Evolutionary conservation across 768 basidiomycete species (phyloP).

Genomic region (Cyclocybe cylindracea): DNA sequence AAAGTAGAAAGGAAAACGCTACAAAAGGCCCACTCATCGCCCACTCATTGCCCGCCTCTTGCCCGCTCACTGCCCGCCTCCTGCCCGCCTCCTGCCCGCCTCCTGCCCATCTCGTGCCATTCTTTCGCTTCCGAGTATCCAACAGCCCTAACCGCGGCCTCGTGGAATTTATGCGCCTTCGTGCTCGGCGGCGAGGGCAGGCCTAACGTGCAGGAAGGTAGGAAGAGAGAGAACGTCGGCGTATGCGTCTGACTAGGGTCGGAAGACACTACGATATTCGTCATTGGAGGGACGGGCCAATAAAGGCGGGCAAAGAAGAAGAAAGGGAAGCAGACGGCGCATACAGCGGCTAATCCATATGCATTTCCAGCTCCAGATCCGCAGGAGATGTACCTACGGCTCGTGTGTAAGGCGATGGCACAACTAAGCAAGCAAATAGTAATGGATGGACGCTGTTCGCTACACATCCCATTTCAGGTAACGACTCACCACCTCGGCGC

Average conservation of each 20-base stretch:
- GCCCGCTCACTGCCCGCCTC: no score
- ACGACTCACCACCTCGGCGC: no score
- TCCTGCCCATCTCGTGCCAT: no score
- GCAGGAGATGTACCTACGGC: slow-evolving; percentile 65
- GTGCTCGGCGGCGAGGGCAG: slow-evolving; percentile 74
- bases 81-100: no score
- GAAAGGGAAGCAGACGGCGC: slow-evolving; percentile 70
- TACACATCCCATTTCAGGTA: no score
- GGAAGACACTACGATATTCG: slow-evolving; percentile 67
- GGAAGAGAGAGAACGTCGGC: slow-evolving; percentile 86
- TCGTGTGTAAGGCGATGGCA: background rate
- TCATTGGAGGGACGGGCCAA: slow-evolving; percentile 73
- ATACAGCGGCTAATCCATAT: slow-evolving; percentile 70
- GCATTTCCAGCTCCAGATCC: slow-evolving; percentile 60
- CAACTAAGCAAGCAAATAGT: background rate
- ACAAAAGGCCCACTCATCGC: no score
- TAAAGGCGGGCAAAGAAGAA: slow-evolving; percentile 71
- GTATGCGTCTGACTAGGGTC: slow-evolving; percentile 58
- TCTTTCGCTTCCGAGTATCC: no score
- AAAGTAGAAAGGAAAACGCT: no score
- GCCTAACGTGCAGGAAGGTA: slow-evolving; percentile 94
- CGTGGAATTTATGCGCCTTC: slow-evolving; percentile 92
- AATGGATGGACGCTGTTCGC: no score
- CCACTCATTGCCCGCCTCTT: no score
- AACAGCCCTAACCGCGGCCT: no score